Conservation (phyloP, 768 basidiomycete species). For the Phylloporus arenicola region DNA sequence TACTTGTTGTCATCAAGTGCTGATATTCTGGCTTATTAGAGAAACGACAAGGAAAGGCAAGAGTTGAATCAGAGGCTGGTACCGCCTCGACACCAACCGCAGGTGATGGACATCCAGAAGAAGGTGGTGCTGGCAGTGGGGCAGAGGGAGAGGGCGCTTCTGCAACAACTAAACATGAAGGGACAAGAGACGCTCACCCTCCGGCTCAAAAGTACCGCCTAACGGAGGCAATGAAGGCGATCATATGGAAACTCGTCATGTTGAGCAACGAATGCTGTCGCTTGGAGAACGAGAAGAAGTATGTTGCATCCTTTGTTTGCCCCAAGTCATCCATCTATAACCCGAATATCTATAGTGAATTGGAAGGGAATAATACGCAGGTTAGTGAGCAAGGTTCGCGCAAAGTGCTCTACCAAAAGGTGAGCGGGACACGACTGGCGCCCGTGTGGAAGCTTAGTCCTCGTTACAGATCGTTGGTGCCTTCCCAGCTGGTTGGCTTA, state of each 20-base stretch:
- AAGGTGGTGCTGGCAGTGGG: constrained; percentile 25
- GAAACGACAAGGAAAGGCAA: constrained; percentile 53
- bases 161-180: constrained; percentile 23
- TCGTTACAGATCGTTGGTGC: constrained; percentile 59
- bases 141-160: constrained; percentile 23
- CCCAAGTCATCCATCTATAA: background rate
- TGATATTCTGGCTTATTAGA: constrained; percentile 28
- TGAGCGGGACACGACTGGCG: constrained; percentile 20
- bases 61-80: constrained; percentile 31
- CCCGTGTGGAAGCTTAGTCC: background rate
- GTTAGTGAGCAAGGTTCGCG: constrained; percentile 78
- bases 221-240: constrained; percentile 74
- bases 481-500: constrained; percentile 82
- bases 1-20: background rate
- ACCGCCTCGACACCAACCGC: constrained; percentile 27
- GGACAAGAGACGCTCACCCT: constrained; percentile 44
- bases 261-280: constrained; percentile 81
- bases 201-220: constrained; percentile 74
- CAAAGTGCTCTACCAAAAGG: constrained; percentile 78
- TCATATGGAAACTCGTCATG: constrained; percentile 76
- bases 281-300: constrained; percentile 62
- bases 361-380: constrained; percentile 65
- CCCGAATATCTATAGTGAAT: constrained; percentile 28
- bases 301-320: constrained; percentile 1
- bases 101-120: constrained; percentile 28